These are phyloP conservation scores for Sarocladium oryzae DNA, from an alignment of 2,329 filamentous ascomycete genomes.

Conservation along the genomic window DNA sequence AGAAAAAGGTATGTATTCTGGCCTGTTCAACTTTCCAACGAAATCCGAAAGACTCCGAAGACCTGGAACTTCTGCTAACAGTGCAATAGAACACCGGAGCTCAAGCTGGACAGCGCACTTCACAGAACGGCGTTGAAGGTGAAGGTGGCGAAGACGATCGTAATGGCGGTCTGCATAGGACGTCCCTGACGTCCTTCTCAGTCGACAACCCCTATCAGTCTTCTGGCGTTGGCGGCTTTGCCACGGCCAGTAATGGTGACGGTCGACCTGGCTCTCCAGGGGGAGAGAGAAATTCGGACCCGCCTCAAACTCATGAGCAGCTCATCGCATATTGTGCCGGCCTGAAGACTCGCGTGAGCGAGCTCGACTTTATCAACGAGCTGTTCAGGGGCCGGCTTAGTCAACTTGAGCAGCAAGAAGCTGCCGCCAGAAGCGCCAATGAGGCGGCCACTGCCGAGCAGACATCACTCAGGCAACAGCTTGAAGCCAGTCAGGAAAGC, in stretches of 20 bases:
- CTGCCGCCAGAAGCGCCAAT: slow-evolving; percentile 53
- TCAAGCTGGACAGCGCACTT: slow-evolving; percentile 43
- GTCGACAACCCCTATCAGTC: slow-evolving; percentile 63
- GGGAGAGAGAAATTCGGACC: slow-evolving; percentile 59
- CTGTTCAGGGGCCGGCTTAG: slow-evolving; percentile 68
- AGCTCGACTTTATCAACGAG: slow-evolving; percentile 91
- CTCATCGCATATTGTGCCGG: slow-evolving; percentile 74
- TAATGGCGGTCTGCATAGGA: slow-evolving; percentile 28
- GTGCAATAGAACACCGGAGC: too few relatives aligned
- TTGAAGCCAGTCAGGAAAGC: slow-evolving; percentile 37
- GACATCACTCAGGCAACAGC: slow-evolving; percentile 48
- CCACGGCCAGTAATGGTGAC: slow-evolving; percentile 47
- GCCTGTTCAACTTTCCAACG: not conserved
- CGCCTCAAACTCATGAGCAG: slow-evolving; percentile 72
- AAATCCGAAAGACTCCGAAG: too few relatives aligned
- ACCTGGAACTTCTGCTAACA: too few relatives aligned
- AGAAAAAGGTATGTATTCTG: slow-evolving; percentile 66
- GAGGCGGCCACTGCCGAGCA: slow-evolving; percentile 51
- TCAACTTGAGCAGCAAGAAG: slow-evolving; percentile 74
- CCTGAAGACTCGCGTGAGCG: slow-evolving; percentile 90
- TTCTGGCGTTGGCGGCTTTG: slow-evolving; percentile 42
- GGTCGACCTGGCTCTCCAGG: slow-evolving; percentile 37
- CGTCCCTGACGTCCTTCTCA: slow-evolving; percentile 72
- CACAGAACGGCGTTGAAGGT: not conserved
- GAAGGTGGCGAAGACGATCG: not conserved